A percentile compares a stretch with the other conserved stretches of the same genome.
These are phyloP conservation scores for Bisporella sp. DNA, from an alignment of 2,329 filamentous ascomycete genomes.

Conservation along the genomic window DNA sequence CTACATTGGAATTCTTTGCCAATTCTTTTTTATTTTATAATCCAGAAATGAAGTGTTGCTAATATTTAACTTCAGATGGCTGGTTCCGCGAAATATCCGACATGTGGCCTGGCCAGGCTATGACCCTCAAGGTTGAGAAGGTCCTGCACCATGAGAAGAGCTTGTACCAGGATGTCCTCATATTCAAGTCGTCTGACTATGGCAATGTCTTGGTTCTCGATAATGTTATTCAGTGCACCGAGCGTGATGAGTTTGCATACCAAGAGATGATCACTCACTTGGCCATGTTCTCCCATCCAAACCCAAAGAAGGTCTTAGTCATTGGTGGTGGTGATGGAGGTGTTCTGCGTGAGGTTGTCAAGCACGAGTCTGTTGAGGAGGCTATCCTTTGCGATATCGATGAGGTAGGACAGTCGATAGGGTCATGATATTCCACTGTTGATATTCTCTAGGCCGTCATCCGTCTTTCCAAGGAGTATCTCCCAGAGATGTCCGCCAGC, in stretches of 20 bases:
- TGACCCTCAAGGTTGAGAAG: conserved; percentile 97
- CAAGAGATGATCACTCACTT: conserved; percentile 99
- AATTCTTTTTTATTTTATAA: background rate
- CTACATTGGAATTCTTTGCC: conserved; percentile 3
- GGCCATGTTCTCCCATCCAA: conserved; percentile 95
- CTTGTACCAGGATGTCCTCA: conserved; percentile 97
- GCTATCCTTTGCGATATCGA: conserved; percentile 97
- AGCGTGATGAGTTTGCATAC: conserved; percentile 98
- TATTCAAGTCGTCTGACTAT: conserved; percentile 97
- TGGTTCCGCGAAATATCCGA: conserved; percentile 99
- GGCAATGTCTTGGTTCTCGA: conserved; percentile 94
- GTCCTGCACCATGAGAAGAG: conserved; percentile 98
- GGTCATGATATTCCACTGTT: conserved; percentile 7
- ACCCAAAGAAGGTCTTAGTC: conserved; percentile 97
- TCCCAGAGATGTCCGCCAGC: conserved; percentile 87
- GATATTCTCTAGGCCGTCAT: conserved; percentile 66
- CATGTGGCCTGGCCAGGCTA: conserved; percentile 99
- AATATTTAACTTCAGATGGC: conserved; percentile 61
- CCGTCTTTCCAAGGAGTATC: conserved; percentile 95
- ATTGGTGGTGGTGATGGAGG: conserved; percentile 97
- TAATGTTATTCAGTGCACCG: conserved; percentile 98
- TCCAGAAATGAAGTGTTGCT: conserved; percentile 9
- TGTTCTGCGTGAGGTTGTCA: conserved; percentile 96
- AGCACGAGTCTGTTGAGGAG: conserved; percentile 96
- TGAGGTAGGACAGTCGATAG: conserved; percentile 49